Base-by-base conservation (phyloP, 2,329 filamentous ascomycete genomes). In the Septoria petroselini region DNA sequence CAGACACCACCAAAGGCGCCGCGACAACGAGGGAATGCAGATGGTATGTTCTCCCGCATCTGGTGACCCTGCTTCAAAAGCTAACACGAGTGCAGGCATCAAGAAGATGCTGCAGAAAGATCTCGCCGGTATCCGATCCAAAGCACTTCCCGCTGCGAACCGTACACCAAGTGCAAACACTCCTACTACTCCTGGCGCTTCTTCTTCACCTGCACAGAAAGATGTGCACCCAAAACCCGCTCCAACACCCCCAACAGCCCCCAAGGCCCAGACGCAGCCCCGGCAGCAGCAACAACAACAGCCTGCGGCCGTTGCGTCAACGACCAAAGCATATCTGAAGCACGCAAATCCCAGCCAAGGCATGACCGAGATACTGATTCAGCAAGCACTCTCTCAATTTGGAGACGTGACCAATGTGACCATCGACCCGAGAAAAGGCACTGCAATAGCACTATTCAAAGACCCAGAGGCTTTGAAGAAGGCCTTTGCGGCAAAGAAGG, bases 391-490 rank as follows among this genome's bases (percentile, higher is more conserved):
- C 65, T 78, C 83, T 37, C 70, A 73, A 0, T 95, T 89, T 60
- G 91, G 91, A 1, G 69, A 79, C 1, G 80, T 96, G 38, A 81
- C 81, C 0, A 85, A 82, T 58, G 88, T 95, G 14, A 91, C 96
- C 62, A 91, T 97, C 46, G 91, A 97, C 66, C 91, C 90, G 68
- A 86, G 91, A 63, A 96, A 96, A 68, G 90, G 90, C 0, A 95
- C 95, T 62, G 91, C 90, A 2, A 95, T 96, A 66, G 85, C 95
- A 31, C 88, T 95, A 56, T 97, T 96, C 71, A 79, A 80, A 7
- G 83, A 89, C 17, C 78, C 84, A 1, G 82, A 84, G 7, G 78
- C 80, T 7, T 75, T 97, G 19, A 80, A 81, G 61, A 89, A 87
- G 63, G 91, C 91, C 4, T 83, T 95, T 64, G 79, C 82, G 12